Evolutionary conservation across 768 basidiomycete species (phyloP).

Genomic region (Kwoniella sp.): DNA sequence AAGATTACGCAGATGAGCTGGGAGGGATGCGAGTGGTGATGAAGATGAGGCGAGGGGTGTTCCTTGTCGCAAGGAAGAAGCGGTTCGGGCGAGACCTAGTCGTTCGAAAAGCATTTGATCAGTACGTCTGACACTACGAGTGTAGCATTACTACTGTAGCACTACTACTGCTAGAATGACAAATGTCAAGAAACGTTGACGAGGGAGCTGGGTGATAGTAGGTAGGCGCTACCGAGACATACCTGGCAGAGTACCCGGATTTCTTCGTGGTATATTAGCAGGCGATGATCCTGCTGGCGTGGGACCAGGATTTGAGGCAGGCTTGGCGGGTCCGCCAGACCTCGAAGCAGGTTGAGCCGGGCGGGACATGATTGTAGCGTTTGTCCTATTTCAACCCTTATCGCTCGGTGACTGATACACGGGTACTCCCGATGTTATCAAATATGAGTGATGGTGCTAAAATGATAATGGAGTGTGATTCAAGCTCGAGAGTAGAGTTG

Average conservation of each 20-base stretch:
- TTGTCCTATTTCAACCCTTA: too few relatives aligned
- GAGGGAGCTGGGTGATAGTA: too few relatives aligned
- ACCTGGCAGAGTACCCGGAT: conserved; percentile 53
- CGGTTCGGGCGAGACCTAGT: conserved; percentile 54
- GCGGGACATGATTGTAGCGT: conserved; percentile 36
- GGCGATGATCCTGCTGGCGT: conserved; percentile 31
- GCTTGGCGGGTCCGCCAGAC: conserved; percentile 34
- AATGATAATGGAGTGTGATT: not conserved
- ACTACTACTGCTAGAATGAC: too few relatives aligned
- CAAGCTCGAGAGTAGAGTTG: too few relatives aligned
- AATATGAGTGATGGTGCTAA: too few relatives aligned
- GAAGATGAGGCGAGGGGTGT: conserved; percentile 27
- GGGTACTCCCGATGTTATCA: too few relatives aligned
- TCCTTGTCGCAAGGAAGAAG: conserved; percentile 50
- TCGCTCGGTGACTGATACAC: too few relatives aligned
- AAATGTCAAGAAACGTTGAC: too few relatives aligned
- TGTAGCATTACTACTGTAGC: too few relatives aligned
- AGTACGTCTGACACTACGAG: too few relatives aligned
- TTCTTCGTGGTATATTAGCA: conserved; percentile 39
- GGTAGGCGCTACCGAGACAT: too few relatives aligned
- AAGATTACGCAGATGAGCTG: conserved; percentile 49
- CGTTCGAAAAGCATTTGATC: not conserved
- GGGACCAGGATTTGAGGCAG: conserved; percentile 25
- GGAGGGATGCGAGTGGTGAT: conserved; percentile 43
- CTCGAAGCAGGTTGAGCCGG: conserved; percentile 42